phyloP scores from a whole-genome alignment of 768 basidiomycete species.

The Nidularia sp. region DNA sequence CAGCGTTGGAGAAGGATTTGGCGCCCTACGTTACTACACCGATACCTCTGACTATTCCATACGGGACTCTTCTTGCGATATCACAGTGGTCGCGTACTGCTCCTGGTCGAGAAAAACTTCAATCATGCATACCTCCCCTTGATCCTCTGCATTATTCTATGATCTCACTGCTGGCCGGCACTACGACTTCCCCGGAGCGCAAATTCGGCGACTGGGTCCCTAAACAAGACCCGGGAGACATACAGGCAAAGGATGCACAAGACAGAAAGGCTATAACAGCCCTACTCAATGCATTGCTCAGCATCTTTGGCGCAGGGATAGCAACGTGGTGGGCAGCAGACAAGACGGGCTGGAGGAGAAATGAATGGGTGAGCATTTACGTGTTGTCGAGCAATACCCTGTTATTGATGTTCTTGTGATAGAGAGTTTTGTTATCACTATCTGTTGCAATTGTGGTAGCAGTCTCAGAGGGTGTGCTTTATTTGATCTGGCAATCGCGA shows the following conservation, averaged over 20 bases:
- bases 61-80: constrained; percentile 50
- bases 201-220: constrained; percentile 53
- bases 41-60: constrained; percentile 50
- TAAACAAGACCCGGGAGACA: constrained; percentile 41
- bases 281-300: constrained; percentile 68
- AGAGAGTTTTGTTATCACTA: constrained; percentile 64
- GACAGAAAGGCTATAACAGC: constrained; percentile 68
- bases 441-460: constrained; percentile 64
- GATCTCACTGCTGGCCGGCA: constrained; percentile 73
- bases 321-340: constrained; percentile 75
- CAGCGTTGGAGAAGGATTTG: constrained; percentile 37
- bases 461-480: constrained; percentile 63
- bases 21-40: constrained; percentile 28
- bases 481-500: constrained; percentile 68
- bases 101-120: constrained; percentile 34
- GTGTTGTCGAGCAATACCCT: background rate
- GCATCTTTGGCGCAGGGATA: constrained; percentile 60
- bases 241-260: constrained; percentile 38
- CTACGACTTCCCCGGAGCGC: constrained; percentile 73
- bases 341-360: constrained; percentile 48
- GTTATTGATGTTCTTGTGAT: background rate
- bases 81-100: constrained; percentile 68
- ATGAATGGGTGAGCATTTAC: constrained; percentile 66
- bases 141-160: constrained; percentile 58
- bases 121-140: constrained; percentile 36